phyloP scores from a whole-genome alignment of 2,329 filamentous ascomycete species.

The Arthroderma uncinatum region DNA sequence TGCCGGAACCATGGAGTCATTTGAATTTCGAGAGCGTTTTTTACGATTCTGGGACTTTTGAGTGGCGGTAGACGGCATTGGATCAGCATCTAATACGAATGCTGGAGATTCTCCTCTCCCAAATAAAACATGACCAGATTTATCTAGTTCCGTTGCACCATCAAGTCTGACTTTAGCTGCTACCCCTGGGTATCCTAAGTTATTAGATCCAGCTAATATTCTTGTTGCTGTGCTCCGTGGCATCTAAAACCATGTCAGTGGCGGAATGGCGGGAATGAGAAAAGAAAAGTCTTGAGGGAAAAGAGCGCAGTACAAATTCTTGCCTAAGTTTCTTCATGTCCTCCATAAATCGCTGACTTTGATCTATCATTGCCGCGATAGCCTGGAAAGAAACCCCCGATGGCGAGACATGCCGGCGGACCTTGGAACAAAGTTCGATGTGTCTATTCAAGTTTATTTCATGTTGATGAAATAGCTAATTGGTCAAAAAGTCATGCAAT shows the following conservation, averaged over 20 bases:
- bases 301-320: conserved; percentile 24
- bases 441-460: conserved; percentile 32
- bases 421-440: conserved; percentile 27
- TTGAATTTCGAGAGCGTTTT: conserved; percentile 15
- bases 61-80: conserved; percentile 11
- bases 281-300: background rate
- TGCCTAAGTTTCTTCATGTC: conserved; percentile 27
- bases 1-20: background rate
- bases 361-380: conserved; percentile 30
- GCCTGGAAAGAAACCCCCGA: conserved; percentile 22
- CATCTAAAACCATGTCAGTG: conserved; percentile 11
- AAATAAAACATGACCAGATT: background rate
- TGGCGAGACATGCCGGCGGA: conserved; percentile 23
- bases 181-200: background rate
- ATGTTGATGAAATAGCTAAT: conserved; percentile 32
- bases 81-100: conserved; percentile 16
- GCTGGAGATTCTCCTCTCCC: conserved; percentile 3
- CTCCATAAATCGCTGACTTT: conserved; percentile 29
- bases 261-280: background rate
- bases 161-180: background rate
- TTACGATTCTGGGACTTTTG: conserved; percentile 12
- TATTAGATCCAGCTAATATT: conserved; percentile 8
- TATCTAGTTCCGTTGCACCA: background rate
- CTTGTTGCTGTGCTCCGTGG: conserved; percentile 13
- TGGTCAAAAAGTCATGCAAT: conserved; percentile 11